phyloP scores from a whole-genome alignment of 768 basidiomycete genomes.

The Symmetrospora coprosmae region DNA sequence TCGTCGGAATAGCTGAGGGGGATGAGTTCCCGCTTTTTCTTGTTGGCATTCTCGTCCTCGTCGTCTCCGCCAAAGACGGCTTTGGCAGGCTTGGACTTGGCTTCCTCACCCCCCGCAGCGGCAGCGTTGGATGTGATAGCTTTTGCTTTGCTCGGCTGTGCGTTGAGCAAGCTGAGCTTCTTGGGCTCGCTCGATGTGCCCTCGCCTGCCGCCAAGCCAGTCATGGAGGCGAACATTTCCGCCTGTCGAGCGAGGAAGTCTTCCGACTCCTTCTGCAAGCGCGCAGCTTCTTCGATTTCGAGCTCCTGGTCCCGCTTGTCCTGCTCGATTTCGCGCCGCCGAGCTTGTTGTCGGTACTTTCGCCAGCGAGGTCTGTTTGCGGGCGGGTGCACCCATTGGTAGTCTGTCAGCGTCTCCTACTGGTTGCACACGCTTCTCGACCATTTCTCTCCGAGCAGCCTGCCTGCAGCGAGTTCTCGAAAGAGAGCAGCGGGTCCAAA shows the following conservation, averaged over 20 bases:
- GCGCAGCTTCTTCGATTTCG: slow-evolving; percentile 74
- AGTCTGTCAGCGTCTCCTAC: too few species aligned
- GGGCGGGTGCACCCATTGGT: too few species aligned
- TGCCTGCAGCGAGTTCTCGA: too few species aligned
- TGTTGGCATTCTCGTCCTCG: slow-evolving; percentile 29
- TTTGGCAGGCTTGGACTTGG: slow-evolving; percentile 69
- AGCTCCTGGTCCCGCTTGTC: slow-evolving; percentile 67
- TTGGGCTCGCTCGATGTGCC: slow-evolving; percentile 18
- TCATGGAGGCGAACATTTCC: slow-evolving; percentile 28
- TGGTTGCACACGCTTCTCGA: too few species aligned
- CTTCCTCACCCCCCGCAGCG: slow-evolving; percentile 56
- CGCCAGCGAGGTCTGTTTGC: slow-evolving; percentile 72
- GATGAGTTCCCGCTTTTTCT: slow-evolving; percentile 30
- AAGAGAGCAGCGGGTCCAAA: too few species aligned
- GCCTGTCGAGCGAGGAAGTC: slow-evolving; percentile 50
- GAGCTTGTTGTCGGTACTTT: slow-evolving; percentile 52
- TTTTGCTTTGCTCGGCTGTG: slow-evolving; percentile 7
- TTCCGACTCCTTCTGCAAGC: slow-evolving; percentile 77
- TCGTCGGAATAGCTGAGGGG: slow-evolving; percentile 33
- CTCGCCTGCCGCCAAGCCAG: background rate
- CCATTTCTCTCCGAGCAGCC: too few species aligned
- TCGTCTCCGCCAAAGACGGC: slow-evolving; percentile 73
- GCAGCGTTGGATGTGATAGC: slow-evolving; percentile 2
- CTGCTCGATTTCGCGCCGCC: slow-evolving; percentile 63
- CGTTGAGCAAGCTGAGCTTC: slow-evolving; percentile 27